Conservation (phyloP, 139 green algal genomes). For the Diplosphaera chodatii region DNA sequence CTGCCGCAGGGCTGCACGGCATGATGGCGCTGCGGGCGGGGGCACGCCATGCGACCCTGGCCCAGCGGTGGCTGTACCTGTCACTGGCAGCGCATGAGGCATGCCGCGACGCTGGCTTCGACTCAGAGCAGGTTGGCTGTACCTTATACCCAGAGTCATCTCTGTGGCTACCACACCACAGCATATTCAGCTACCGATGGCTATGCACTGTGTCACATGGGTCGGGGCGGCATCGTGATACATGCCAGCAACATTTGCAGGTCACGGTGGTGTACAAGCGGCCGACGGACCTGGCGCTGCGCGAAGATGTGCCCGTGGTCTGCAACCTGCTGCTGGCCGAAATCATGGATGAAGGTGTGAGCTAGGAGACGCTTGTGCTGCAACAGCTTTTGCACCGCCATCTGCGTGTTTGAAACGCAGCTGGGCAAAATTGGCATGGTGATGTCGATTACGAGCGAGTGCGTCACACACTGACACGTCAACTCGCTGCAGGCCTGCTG, state of each 20-base stretch:
- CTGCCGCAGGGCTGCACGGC: conserved; percentile 37
- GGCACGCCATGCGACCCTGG: conserved; percentile 63
- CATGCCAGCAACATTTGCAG: no score
- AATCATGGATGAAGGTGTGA: conserved; percentile 65
- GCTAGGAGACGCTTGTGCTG: no score
- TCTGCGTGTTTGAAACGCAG: no score
- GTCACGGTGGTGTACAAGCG: conserved; percentile 61
- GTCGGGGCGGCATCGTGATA: no score
- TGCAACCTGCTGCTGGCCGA: conserved; percentile 65
- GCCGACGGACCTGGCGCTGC: conserved; percentile 56
- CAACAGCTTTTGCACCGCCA: not conserved
- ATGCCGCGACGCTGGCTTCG: conserved; percentile 37
- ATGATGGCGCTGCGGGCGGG: conserved; percentile 61
- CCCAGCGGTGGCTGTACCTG: conserved; percentile 76
- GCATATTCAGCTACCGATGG: not conserved
- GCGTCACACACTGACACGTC: not conserved
- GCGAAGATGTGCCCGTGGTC: conserved; percentile 51
- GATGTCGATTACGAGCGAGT: no score
- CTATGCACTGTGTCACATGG: no score
- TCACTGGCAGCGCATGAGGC: conserved; percentile 56
- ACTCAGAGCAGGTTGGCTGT: not conserved
- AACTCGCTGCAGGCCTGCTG: conserved; percentile 42
- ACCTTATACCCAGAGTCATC: no score
- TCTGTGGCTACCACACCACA: not conserved
- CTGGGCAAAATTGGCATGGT: no score